These are phyloP conservation scores for Bathelium albidoporum DNA, from an alignment of 495 filamentous ascomycete species.

Conservation along the genomic window DNA sequence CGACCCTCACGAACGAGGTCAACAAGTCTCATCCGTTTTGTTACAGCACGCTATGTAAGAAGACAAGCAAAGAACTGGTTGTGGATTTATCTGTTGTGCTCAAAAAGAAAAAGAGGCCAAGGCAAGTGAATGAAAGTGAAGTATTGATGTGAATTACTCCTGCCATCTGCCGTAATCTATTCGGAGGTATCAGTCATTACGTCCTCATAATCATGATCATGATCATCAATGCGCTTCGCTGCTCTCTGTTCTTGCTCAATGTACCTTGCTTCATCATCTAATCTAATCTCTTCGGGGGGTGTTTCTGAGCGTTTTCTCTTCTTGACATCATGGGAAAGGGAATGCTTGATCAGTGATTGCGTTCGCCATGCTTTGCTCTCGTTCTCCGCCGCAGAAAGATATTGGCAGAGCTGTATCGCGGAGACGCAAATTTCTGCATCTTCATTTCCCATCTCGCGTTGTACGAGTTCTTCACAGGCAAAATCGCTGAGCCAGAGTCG, in stretches of 20 bases:
- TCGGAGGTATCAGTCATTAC: neutral
- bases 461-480: constrained; percentile 15
- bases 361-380: neutral
- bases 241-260: constrained; percentile 11
- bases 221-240: constrained; percentile 7
- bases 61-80: no score
- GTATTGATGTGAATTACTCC: no score
- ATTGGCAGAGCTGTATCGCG: neutral
- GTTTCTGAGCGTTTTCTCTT: constrained; percentile 9
- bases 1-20: no score
- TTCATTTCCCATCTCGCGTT: constrained; percentile 10
- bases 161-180: no score
- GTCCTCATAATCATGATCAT: constrained; percentile 6
- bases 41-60: no score
- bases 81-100: no score
- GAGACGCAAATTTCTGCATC: constrained; percentile 15
- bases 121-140: no score
- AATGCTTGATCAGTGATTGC: neutral
- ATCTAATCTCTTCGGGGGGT: constrained; percentile 7
- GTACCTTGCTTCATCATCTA: constrained; percentile 9
- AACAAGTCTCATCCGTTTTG: no score
- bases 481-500: constrained; percentile 18
- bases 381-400: neutral
- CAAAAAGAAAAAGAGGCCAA: no score
- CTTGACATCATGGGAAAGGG: neutral